phyloP scores from a whole-genome alignment of 140 eudicot species.

The Flaveria floridana region DNA sequence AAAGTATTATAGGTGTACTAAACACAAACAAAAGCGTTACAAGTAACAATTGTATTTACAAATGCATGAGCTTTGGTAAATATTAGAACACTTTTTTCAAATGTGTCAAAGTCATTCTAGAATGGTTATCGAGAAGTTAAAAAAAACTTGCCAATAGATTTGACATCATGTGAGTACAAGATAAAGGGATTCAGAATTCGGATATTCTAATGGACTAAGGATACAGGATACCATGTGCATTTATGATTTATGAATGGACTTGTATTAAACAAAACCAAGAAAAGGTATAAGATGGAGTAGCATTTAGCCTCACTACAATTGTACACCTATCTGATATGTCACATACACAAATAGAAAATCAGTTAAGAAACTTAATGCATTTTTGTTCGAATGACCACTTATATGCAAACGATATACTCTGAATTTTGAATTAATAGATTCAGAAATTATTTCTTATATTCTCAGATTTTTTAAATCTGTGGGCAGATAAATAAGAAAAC shows the following conservation, averaged over 20 bases:
- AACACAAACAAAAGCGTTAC: background rate
- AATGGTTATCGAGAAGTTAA: background rate
- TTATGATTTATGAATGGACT: background rate
- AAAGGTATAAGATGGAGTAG: background rate
- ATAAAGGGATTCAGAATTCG: background rate
- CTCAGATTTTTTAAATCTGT: background rate
- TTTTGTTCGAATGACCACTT: background rate
- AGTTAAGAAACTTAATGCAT: background rate
- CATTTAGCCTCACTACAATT: background rate
- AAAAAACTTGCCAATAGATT: background rate
- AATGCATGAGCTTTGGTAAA: background rate
- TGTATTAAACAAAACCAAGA: background rate
- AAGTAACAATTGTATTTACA: background rate
- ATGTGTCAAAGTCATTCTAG: background rate
- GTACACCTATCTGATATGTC: background rate
- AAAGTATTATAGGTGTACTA: constrained; percentile 2
- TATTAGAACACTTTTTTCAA: background rate
- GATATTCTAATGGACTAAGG: background rate
- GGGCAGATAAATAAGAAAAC: background rate
- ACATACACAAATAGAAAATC: background rate
- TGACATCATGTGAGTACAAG: background rate
- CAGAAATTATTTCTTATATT: background rate
- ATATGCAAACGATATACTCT: background rate
- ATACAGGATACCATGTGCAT: background rate
- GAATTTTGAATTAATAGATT: background rate